Evolutionary conservation across 768 basidiomycete genomes (phyloP), one percentile per base, ranked within the genome.

Genomic region (Cytidiella melzeri): DNA sequence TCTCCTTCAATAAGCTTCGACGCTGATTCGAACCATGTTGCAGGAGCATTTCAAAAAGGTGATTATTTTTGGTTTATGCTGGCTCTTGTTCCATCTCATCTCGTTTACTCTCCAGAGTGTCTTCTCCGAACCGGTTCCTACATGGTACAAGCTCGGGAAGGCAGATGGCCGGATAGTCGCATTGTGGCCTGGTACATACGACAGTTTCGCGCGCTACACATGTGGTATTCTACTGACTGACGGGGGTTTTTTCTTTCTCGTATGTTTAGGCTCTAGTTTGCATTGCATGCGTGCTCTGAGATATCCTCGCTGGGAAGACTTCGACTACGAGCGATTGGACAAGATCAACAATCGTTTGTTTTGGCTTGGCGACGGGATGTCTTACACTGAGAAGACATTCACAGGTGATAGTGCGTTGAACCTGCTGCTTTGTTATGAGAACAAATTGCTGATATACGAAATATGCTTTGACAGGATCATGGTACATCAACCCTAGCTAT

Each of bases 281-380:
- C 80, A 81, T 47, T 76, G 73, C 1, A 62, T 68, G 5, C 70
- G 68, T 23, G 70, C 74, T 1, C 61, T 84, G 5, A 63, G 64
- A 34, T 60, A 78, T 59, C 81, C 81, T 3, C 74, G 82, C 5
- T 83, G 81, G 80, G 83, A 84, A 51, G 83, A 83, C 55, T 83
- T 69, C 53, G 68, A 72, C 39, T 81, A 78, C 49, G 75, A 81
- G 55, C 61, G 47, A 5, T 58, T 75, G 2, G 73, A 76, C 50
- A 64, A 57, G 4, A 59, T 64, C 36, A 65, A 62, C 46, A 81
- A 81, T 54, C 64, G 76, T 6, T 70, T 82, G 55, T 67, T 74
- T 53, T 85, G 78, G 77, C 68, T 83, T 5, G 81, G 83, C 1
- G 74, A 81, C 48, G 81, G 83, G 15, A 75, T 74, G 56, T 78